Percentiles rank a stretch among this genome's conserved stretches.
These are phyloP conservation scores for Coleophoma crateriformis DNA, from an alignment of 2,329 filamentous ascomycete species.

Conservation along the genomic window DNA sequence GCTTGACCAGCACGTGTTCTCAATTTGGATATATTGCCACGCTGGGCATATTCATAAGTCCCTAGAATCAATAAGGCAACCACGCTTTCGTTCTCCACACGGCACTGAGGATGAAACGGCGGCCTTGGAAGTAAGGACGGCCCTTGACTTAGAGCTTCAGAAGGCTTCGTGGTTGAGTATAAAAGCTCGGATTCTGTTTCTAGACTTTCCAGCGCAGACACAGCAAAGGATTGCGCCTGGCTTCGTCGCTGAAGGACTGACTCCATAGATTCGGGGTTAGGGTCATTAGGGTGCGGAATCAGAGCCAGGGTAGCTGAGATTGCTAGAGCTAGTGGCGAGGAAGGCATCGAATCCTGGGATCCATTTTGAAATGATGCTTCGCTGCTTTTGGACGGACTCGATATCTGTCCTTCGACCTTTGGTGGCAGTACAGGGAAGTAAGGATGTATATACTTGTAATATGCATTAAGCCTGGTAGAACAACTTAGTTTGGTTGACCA, in stretches of 20 bases:
- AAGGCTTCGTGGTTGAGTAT: slow-evolving; percentile 37
- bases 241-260: slow-evolving; percentile 38
- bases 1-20: slow-evolving; percentile 41
- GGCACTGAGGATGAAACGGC: slow-evolving; percentile 38
- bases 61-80: slow-evolving; percentile 42
- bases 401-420: slow-evolving; percentile 15
- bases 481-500: too few species aligned
- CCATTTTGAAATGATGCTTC: too few species aligned
- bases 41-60: slow-evolving; percentile 47
- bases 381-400: too few species aligned
- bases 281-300: slow-evolving; percentile 35
- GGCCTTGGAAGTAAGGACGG: slow-evolving; percentile 23
- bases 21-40: slow-evolving; percentile 48
- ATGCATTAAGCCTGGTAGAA: slow-evolving; percentile 36
- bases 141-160: slow-evolving; percentile 33
- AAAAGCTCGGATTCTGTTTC: slow-evolving; percentile 42
- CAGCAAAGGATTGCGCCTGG: slow-evolving; percentile 42
- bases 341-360: slow-evolving; percentile 28
- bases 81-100: slow-evolving; percentile 40
- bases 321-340: slow-evolving; percentile 38
- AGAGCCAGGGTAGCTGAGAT: slow-evolving; percentile 43
- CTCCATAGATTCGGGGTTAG: slow-evolving; percentile 24
- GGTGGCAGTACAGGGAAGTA: slow-evolving; percentile 44
- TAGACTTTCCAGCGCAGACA: slow-evolving; percentile 40
- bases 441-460: slow-evolving; percentile 46